Evolutionary conservation across 139 green algal species (phyloP), one percentile per base, ranked within the genome.

Genomic region (Volvox africanus): DNA sequence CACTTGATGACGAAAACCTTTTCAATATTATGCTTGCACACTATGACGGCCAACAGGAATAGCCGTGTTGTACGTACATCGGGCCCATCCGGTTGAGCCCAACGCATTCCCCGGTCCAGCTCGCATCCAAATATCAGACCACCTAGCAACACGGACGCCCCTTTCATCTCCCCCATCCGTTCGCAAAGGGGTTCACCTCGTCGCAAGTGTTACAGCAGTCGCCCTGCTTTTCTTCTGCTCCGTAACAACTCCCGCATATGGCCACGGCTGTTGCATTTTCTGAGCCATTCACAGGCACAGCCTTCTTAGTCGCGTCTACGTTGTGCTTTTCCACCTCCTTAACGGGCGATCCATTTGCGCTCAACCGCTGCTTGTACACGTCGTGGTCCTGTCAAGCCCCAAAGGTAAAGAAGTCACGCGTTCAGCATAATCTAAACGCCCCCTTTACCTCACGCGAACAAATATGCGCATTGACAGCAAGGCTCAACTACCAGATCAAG

Each of bases 161-260:
- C 67, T 12, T 75, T n/a, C n/a, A n/a, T n/a, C n/a, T n/a, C n/a
- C n/a, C n/a, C n/a, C n/a, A n/a, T 75, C 3, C 67, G 67, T 14
- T 6, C 14, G 22, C 24, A 55, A 55, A 55, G 44, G 44, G 44
- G 6, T 28, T 75, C 65, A 99, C 97, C 90, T 99, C 96, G 20
- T 98, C 95, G 89, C 98, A 99, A 0, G 96, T 98, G 91, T 99
- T 99, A 94, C 98, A 99, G 93, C 98, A 99, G 62, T 97, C 79
- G 13, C 92, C 91, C 35, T 93, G 73, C 11, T 94, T 67, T 6
- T 92, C 92, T 89, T 99, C 95, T 16, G 98, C 97, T 14, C 98
- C 98, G 86, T 99, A 99, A 95, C 98, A 99, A 86, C 92, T 97
- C 75, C 97, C 97, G 90, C 98, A 99, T 26, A 14, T 26, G 6